Evolutionary conservation across 306 rosid species (phyloP).

Genomic region (Lathyrus sativus): DNA sequence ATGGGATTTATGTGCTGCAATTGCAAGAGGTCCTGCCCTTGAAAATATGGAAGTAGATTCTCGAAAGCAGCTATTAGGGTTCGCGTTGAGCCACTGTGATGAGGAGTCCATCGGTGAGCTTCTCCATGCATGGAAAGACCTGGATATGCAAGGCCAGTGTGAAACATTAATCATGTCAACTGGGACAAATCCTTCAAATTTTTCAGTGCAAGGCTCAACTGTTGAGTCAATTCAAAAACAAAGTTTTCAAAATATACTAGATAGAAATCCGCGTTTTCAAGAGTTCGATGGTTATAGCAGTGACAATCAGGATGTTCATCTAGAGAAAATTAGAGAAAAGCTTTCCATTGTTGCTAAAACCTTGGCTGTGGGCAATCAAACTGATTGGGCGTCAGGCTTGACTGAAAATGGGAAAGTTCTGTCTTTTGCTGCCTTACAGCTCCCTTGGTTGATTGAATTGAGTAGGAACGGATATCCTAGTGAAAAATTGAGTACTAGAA

Average conservation of each 20-base stretch:
- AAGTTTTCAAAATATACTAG: slow-evolving; percentile 48
- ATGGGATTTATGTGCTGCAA: slow-evolving; percentile 99
- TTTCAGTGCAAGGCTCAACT: slow-evolving; percentile 62
- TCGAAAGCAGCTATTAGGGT: slow-evolving; percentile 87
- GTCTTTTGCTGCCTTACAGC: slow-evolving; percentile 80
- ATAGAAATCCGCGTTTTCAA: slow-evolving; percentile 49
- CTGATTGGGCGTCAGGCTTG: slow-evolving; percentile 67
- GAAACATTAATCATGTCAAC: slow-evolving; percentile 63
- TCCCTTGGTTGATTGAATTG: slow-evolving; percentile 89
- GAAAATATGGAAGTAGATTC: slow-evolving; percentile 87
- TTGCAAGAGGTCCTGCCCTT: slow-evolving; percentile 99
- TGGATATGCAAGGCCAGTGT: slow-evolving; percentile 94
- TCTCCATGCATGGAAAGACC: slow-evolving; percentile 92
- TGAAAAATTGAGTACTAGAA: slow-evolving; percentile 52
- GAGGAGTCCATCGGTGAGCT: slow-evolving; percentile 92
- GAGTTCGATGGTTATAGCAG: slow-evolving; percentile 43
- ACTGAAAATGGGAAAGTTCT: slow-evolving; percentile 77
- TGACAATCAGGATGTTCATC: slow-evolving; percentile 62
- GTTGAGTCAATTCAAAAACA: slow-evolving; percentile 47
- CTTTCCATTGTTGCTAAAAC: slow-evolving; percentile 72
- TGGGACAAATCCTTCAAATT: slow-evolving; percentile 55
- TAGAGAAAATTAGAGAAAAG: slow-evolving; percentile 50
- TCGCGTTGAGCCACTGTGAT: slow-evolving; percentile 92
- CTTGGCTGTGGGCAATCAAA: slow-evolving; percentile 63
- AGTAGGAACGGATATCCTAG: slow-evolving; percentile 58